These are phyloP conservation scores for Narthecium ossifragum DNA, from an alignment of 106 monocot genomes.

Conservation along the genomic window DNA sequence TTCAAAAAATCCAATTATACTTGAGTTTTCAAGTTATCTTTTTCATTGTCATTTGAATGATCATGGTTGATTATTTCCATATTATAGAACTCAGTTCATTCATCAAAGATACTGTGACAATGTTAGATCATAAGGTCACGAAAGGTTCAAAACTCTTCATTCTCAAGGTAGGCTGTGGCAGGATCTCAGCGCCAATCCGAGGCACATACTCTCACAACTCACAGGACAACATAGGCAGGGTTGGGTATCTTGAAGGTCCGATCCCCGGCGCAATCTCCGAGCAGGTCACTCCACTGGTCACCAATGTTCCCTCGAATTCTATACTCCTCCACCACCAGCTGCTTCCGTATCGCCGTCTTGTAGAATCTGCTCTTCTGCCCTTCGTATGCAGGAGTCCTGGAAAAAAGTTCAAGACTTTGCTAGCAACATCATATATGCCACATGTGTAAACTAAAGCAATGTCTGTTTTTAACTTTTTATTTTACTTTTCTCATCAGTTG, in stretches of 20 bases:
- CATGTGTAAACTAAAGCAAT: no score
- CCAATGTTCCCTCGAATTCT: slow-evolving; percentile 34
- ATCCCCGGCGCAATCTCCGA: slow-evolving; percentile 14
- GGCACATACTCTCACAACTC: no score
- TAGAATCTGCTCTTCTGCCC: slow-evolving; percentile 12
- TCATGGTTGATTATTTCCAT: background rate
- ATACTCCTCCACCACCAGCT: slow-evolving; percentile 21
- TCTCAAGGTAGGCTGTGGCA: no score
- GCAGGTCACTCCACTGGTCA: slow-evolving; percentile 44
- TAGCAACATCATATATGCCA: no score
- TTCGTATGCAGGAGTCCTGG: slow-evolving; percentile 17
- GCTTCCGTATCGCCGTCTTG: slow-evolving; percentile 24
- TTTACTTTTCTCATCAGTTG: no score
- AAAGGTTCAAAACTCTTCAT: no score
- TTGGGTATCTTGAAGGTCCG: slow-evolving; percentile 37
- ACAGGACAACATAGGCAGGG: slow-evolving; percentile 35
- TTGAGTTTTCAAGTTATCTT: background rate
- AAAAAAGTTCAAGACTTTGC: no score
- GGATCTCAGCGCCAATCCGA: no score
- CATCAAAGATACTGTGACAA: no score
- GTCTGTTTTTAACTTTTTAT: no score
- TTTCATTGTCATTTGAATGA: background rate
- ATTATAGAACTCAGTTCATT: no score
- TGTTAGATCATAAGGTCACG: no score
- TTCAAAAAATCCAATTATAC: background rate